These are phyloP conservation scores for Parathielavia hyrcaniae DNA, from an alignment of 495 filamentous ascomycete genomes.

Conservation along the genomic window DNA sequence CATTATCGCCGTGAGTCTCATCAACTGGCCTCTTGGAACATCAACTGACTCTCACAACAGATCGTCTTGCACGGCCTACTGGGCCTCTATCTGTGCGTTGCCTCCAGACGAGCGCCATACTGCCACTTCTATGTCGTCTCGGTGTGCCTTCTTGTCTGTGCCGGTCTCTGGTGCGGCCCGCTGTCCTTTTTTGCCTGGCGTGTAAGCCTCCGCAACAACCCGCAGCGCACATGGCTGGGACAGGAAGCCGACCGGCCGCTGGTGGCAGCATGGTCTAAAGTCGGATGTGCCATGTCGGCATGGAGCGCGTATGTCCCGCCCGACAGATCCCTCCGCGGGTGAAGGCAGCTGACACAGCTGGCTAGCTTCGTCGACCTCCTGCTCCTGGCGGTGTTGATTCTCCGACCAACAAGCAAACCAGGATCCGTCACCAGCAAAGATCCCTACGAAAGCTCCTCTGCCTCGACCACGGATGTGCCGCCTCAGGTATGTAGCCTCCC, in stretches of 20 bases:
- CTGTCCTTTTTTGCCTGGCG: conserved; percentile 22
- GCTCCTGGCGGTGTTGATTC: conserved; percentile 19
- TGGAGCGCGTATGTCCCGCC: conserved; percentile 20
- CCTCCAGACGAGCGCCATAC: conserved; percentile 1
- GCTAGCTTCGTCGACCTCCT: conserved; percentile 21
- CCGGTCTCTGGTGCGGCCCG: conserved; percentile 20
- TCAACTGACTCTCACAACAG: background rate
- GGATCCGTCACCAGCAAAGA: background rate
- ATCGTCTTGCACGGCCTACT: conserved; percentile 23
- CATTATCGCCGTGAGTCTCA: conserved; percentile 22
- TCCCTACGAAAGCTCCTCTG: background rate
- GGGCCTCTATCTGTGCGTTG: conserved; percentile 20
- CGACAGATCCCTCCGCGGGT: background rate
- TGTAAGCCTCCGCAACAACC: conserved; percentile 7
- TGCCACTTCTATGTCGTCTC: conserved; percentile 15
- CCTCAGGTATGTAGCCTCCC: conserved; percentile 1
- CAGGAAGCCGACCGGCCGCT: conserved; percentile 3
- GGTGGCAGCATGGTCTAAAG: conserved; percentile 22
- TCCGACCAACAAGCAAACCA: background rate
- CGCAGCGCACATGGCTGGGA: background rate
- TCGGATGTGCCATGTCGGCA: conserved; percentile 20
- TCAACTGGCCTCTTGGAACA: background rate
- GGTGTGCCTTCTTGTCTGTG: conserved; percentile 10
- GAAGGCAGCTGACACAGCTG: background rate
- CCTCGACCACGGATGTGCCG: background rate